Evolutionary conservation across 208 protist genomes (phyloP), one percentile per base, ranked within the genome.

Genomic region (Trypanosoma congolense): DNA sequence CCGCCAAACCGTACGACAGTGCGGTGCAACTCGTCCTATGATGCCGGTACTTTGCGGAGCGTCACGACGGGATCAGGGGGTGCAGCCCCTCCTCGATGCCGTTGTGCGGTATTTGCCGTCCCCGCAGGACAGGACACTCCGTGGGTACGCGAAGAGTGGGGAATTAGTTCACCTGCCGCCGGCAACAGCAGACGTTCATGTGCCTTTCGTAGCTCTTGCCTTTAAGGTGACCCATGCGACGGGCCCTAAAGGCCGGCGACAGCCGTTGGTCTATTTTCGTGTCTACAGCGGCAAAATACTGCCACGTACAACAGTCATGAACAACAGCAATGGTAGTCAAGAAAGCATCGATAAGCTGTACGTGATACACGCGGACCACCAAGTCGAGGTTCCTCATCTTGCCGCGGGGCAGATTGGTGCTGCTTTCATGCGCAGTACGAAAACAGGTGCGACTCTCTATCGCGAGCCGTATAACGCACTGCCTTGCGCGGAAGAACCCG

Each of bases 61-160:
- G 9, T 88, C 93, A 4, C 72, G 93, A 1, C 80, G 87, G 16
- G 92, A 97, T 52, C 73, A 86, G 26, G 90, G 93, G 14, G 93
- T 98, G 28, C 92, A 97, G 67, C 89, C 90, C 29, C 52, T 98
- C 36, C 62, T 98, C 0, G 92, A 98, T 61, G 80, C 83, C 16
- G 68, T 97, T 26, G 59, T 73, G 6, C 62, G 83, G 21, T 97
- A 97, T 66, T 76, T 98, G 36, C 96, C 96, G 5, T 96, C 90
- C 6, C 96, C 96, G n/a, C 28, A 53, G 0, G 92, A 98, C 49
- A 75, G 83, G 6, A 44, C 61, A n/a, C 53, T 92, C 4, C 58
- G 40, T 9, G 81, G 83, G 4, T 66, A 75, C 48, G 73, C 74
- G 12, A 46, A 56, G 2, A 61, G 66, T 19, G 83, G 80, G 21